A percentile compares a stretch with the other conserved stretches of the same genome.
phyloP scores from a whole-genome alignment of 1,284 basidiomycete genomes.

The Cryptococcus hybrid region DNA sequence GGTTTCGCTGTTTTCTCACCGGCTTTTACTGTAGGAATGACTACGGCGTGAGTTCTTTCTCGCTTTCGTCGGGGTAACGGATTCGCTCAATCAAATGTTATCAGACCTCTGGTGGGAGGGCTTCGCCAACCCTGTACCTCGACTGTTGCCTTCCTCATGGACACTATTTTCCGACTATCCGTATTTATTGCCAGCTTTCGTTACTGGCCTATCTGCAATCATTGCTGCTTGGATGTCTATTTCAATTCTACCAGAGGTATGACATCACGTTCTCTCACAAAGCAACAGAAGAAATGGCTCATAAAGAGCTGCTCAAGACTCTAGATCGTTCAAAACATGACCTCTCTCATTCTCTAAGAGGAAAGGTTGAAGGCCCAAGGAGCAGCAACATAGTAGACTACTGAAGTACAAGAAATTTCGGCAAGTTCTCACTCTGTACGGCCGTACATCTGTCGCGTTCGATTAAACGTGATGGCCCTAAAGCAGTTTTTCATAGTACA shows the following conservation, averaged over 20 bases:
- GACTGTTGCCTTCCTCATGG: constrained; percentile 26
- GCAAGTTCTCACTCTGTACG: constrained; percentile 31
- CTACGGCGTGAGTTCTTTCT: constrained; percentile 26
- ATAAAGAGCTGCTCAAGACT: constrained; percentile 2
- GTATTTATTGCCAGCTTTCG: constrained; percentile 39
- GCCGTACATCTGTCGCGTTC: constrained; percentile 15
- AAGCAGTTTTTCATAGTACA: constrained; percentile 14
- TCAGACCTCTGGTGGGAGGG: constrained; percentile 39
- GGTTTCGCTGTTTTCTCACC: constrained; percentile 41
- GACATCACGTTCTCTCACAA: neutral
- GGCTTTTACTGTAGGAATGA: constrained; percentile 33
- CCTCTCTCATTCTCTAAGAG: neutral
- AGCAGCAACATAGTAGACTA: constrained; percentile 18
- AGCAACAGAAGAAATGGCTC: neutral
- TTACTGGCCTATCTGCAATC: constrained; percentile 23
- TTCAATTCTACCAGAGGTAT: constrained; percentile 37
- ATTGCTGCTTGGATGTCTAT: constrained; percentile 16
- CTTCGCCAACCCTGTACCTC: constrained; percentile 33
- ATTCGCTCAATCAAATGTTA: too few species aligned
- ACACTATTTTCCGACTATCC: constrained; percentile 26
- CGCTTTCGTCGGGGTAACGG: neutral
- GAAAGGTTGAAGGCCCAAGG: constrained; percentile 11
- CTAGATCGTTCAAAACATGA: neutral
- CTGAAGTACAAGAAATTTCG: constrained; percentile 28
- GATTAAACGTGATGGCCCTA: neutral